Evolutionary conservation across 495 filamentous ascomycete species (phyloP), one percentile per base, ranked within the genome.

Genomic region (Tirmania nivea): DNA sequence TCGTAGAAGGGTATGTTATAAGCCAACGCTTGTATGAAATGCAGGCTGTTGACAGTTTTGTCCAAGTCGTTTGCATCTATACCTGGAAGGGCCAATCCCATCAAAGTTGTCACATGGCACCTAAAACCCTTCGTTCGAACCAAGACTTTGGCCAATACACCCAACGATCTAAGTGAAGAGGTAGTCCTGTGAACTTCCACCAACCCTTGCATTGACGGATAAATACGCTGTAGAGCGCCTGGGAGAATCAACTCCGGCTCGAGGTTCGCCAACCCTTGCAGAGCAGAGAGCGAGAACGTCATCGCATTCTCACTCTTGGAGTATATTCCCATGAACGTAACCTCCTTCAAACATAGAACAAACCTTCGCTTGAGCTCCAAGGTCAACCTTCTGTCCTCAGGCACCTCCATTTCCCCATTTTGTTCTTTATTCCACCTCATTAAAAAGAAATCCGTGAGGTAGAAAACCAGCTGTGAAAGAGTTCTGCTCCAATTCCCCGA

Each of bases 51-150:
- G 52, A 93, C 72, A 17, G 90, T 95, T 69, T 99, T 99, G 57
- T 89, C 86, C 34, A 99, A 73, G 68, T 99, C 90, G 65, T 99
- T 99, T 34, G 90, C 89, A 69, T 99, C 90, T 51, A 99, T 92
- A 34, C 90, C 90, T 1, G 90, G 90, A 37, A 99, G 71, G 2
- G 90, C 86, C 53, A 99, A 75, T 8, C 89, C 92, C 17, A 99
- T 68, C 35, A 96, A 67, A 1, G 89, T 86, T 10, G 92, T 96
- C 60, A 96, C 78, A 64, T 99, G 90, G 59, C 92, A 96, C 54
- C 90, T 76, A 57, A 87, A 94, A 21, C 90, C 90, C 62, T 87
- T 94, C 25, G 87, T 85, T 52, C 80, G 80, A 7, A 86, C 78
- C 76, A 99, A 90, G 55, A 85, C 78, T 67, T 81, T 81, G 56